Percentiles rank a stretch among this genome's conserved stretches.
These are phyloP conservation scores for Geotrichum aggregatum DNA, from an alignment of 1,139 yeast species.

Conservation along the genomic window DNA sequence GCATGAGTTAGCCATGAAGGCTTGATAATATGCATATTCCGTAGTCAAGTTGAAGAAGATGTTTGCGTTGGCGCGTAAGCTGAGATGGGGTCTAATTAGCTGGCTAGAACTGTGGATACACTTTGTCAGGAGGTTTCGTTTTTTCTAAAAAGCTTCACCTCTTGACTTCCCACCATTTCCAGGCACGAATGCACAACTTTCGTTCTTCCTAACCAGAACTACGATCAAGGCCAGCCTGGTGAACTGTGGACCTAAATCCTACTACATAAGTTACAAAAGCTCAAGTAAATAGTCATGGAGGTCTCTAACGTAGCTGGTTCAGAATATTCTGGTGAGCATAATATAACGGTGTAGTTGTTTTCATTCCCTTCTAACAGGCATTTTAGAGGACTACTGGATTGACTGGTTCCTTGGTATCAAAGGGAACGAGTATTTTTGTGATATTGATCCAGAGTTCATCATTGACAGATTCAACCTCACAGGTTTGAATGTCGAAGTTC, in stretches of 20 bases:
- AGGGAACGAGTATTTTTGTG: conserved; percentile 95
- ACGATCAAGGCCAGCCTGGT: too few species aligned
- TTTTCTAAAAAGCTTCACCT: background rate
- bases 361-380: background rate
- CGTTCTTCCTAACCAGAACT: too few species aligned
- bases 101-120: background rate
- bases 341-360: background rate
- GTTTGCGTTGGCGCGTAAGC: background rate
- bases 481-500: conserved; percentile 82
- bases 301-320: conserved; percentile 13
- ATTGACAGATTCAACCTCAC: conserved; percentile 91
- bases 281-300: background rate
- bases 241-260: background rate
- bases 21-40: conserved; percentile 66
- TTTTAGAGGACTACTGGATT: conserved; percentile 74
- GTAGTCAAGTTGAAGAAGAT: too few species aligned
- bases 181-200: too few species aligned
- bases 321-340: conserved; percentile 17
- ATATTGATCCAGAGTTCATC: conserved; percentile 87
- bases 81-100: too few species aligned
- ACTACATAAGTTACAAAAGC: background rate
- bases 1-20: conserved; percentile 80
- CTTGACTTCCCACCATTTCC: background rate
- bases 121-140: conserved; percentile 1
- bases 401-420: conserved; percentile 86